A percentile compares a stretch with the other conserved stretches of the same genome.
These are phyloP conservation scores for Saccharomycopsis sp. DNA, from an alignment of 805 yeast genomes.

Conservation along the genomic window DNA sequence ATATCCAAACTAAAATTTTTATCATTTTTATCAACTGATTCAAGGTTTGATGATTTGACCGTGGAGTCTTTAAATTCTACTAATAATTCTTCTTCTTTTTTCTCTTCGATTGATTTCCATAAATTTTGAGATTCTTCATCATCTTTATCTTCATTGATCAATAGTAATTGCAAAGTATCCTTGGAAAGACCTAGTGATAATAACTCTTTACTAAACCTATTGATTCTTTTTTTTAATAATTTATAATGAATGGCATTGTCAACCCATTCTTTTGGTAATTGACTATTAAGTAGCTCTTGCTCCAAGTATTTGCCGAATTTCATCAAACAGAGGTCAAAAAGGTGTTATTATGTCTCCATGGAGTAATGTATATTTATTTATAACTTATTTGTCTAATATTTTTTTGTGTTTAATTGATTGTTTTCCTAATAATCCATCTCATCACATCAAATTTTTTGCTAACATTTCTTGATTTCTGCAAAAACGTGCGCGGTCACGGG, in stretches of 20 bases:
- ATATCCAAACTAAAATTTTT: too few relatives aligned
- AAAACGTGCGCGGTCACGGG: too few relatives aligned
- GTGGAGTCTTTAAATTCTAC: not conserved
- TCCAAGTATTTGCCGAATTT: slow-evolving; percentile 69
- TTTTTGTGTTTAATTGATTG: not conserved
- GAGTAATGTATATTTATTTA: not conserved
- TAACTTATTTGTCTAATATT: not conserved
- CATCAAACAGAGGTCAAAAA: too few relatives aligned
- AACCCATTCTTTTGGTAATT: slow-evolving; percentile 59
- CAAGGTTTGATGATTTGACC: not conserved
- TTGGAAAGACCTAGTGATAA: slow-evolving; percentile 45
- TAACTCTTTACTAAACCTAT: slow-evolving; percentile 54
- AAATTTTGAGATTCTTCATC: not conserved
- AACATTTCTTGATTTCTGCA: too few relatives aligned
- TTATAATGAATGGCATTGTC: slow-evolving; percentile 64
- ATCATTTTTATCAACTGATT: too few relatives aligned
- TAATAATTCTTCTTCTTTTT: not conserved
- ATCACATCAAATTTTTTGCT: too few relatives aligned
- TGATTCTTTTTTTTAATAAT: slow-evolving; percentile 55
- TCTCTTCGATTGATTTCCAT: not conserved
- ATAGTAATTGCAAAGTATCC: slow-evolving; percentile 24
- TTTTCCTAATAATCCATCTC: too few relatives aligned
- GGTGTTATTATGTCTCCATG: not conserved
- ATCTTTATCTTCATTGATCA: slow-evolving; percentile 8
- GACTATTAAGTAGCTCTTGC: slow-evolving; percentile 47